Evolutionary conservation across 2,329 filamentous ascomycete genomes (phyloP).

Genomic region (Aspergillus sergii): DNA sequence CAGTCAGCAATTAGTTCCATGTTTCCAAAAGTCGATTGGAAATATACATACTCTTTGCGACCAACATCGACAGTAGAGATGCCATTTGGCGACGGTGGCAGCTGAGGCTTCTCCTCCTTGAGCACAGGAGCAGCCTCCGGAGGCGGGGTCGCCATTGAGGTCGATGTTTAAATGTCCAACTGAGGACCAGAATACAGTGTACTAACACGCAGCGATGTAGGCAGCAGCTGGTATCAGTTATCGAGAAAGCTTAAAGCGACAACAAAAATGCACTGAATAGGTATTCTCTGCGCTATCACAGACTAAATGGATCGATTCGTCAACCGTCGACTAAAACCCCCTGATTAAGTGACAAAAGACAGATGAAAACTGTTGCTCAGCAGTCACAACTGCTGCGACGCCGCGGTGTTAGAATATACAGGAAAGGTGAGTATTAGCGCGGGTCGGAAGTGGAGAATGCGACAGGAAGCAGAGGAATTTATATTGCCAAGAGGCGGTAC

Average conservation of each 20-base stretch:
- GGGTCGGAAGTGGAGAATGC: constrained; percentile 42
- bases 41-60: constrained; percentile 33
- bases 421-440: constrained; percentile 28
- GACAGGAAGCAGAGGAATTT: constrained; percentile 40
- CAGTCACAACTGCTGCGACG: constrained; percentile 23
- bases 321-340: constrained; percentile 27
- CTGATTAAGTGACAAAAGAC: constrained; percentile 31
- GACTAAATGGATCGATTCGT: constrained; percentile 31
- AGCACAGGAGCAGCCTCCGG: constrained; percentile 41
- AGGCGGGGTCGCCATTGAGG: constrained; percentile 47
- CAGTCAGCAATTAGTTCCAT: constrained; percentile 20
- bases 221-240: constrained; percentile 26
- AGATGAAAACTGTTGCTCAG: constrained; percentile 22
- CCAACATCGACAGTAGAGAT: constrained; percentile 30
- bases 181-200: constrained; percentile 29
- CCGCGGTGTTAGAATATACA: constrained; percentile 27
- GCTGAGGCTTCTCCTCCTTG: constrained; percentile 46
- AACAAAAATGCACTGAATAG: constrained; percentile 36
- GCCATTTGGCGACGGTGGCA: constrained; percentile 39
- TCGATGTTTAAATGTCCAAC: constrained; percentile 23
- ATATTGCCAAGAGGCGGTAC: constrained; percentile 47
- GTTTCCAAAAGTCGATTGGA: neutral
- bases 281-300: constrained; percentile 37
- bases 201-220: constrained; percentile 27
- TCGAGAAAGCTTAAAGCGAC: constrained; percentile 27